Base-by-base conservation (phyloP, 2,329 filamentous ascomycete genomes). In the Pseudocercospora macadamiae region DNA sequence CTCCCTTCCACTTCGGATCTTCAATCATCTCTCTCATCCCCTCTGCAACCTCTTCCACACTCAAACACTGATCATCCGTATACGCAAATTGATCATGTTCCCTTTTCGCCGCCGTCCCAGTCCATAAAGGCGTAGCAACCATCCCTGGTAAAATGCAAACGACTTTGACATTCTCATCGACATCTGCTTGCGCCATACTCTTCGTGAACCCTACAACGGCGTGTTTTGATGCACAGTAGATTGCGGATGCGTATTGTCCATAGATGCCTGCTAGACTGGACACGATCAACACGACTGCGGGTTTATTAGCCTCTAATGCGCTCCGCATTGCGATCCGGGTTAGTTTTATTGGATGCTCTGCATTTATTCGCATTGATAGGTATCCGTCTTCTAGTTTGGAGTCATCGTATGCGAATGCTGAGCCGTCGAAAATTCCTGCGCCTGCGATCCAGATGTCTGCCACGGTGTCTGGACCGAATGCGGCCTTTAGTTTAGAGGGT, bases 151-250 rank as follows among this genome's bases (percentile, higher is more conserved):
- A 70, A 9, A 74, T 64, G 21, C 66, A 68, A 4, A 71, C 67
- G 44, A 76, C 64, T 57, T 74, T 76, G 39, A 75, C 60, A n/a
- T 69, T 65, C 57, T 75, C 70, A 34, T 71, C 61, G 14, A 52
- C 28, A 48, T 76, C 72, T 1, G 71, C 66, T 8, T 66, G 62
- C 6, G 64, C 68, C 70, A 78, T 69, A 7, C 70, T 72, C 34
- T 72, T 69, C 10, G 70, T 68, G 53, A 77, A 77, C 0, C 75
- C 75, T 4, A 76, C 70, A n/a, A 76, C 53, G 1, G 73, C 75
- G 54, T 76, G 74, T 59, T 77, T 78, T 5, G 67, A 68, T 0
- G 76, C 73, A 49, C 65, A 67, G 60, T 77, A 77, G 9, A 77
- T 30, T 12, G 74, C 64, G 5, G 66, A 58, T n/a, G 64, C 57